Conservation (phyloP, 441 rosid species). For the Mallotus repandus region DNA sequence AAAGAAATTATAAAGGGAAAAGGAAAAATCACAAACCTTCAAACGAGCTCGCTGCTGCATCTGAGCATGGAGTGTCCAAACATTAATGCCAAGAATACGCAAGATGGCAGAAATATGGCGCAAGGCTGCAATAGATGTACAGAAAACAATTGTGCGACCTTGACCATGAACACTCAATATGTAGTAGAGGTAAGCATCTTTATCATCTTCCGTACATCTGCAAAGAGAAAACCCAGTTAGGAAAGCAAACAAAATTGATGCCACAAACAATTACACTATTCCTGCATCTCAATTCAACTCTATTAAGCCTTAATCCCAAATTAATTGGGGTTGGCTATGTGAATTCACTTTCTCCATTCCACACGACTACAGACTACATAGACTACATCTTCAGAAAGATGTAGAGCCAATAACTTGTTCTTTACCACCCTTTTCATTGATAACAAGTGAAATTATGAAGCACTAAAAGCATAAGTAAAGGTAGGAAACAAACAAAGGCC, state of each 20-base stretch:
- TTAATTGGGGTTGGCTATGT: too few relatives aligned
- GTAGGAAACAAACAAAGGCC: conserved; percentile 7
- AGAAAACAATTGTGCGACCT: conserved; percentile 92
- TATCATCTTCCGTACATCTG: conserved; percentile 93
- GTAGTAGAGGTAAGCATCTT: conserved; percentile 84
- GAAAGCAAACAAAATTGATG: too few relatives aligned
- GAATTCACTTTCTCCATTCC: too few relatives aligned
- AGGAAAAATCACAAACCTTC: conserved; percentile 51
- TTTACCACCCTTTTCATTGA: not conserved
- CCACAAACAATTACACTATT: too few relatives aligned
- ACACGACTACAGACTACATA: too few relatives aligned
- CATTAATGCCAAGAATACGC: conserved; percentile 71
- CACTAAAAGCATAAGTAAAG: not conserved
- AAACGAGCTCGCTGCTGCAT: conserved; percentile 98
- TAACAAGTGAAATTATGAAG: not conserved
- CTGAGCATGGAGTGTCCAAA: conserved; percentile 82
- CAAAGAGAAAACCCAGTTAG: conserved; percentile 11
- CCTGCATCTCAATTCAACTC: too few relatives aligned
- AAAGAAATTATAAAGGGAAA: conserved; percentile 5
- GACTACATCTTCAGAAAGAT: too few relatives aligned
- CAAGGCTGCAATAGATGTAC: conserved; percentile 95
- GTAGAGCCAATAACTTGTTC: too few relatives aligned
- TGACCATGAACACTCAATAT: conserved; percentile 90
- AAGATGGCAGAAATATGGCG: conserved; percentile 78
- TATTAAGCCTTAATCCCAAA: too few relatives aligned